These are phyloP conservation scores for Sphaerulina vaccinii DNA, from an alignment of 2,329 filamentous ascomycete genomes.

Conservation along the genomic window DNA sequence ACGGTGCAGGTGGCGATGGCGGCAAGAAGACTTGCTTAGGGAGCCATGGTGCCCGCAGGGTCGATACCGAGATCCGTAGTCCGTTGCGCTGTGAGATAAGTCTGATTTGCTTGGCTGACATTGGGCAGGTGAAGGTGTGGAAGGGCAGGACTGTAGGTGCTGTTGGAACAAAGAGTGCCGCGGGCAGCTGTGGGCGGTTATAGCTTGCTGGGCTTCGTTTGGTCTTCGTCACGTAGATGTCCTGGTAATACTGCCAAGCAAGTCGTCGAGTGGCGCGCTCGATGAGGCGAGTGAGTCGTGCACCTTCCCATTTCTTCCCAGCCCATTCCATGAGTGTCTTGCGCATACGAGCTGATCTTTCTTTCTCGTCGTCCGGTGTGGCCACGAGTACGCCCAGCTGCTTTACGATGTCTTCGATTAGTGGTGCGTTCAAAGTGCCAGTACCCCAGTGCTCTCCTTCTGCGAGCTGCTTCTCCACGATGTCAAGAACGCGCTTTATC, in stretches of 20 bases:
- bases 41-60: conserved; percentile 83
- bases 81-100: conserved; percentile 95
- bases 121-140: conserved; percentile 93
- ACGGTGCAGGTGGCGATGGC: conserved; percentile 74
- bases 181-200: conserved; percentile 69
- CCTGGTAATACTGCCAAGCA: conserved; percentile 83
- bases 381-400: conserved; percentile 45
- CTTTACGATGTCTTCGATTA: conserved; percentile 45
- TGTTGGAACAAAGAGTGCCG: conserved; percentile 71
- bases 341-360: conserved; percentile 41
- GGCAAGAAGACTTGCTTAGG: conserved; percentile 78
- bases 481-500: conserved; percentile 85
- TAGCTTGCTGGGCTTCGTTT: conserved; percentile 62
- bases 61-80: conserved; percentile 86
- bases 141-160: conserved; percentile 95
- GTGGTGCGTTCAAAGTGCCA: conserved; percentile 57
- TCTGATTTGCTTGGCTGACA: conserved; percentile 87
- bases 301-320: conserved; percentile 81
- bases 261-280: conserved; percentile 79
- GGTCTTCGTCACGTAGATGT: conserved; percentile 66
- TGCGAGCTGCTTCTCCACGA: conserved; percentile 81
- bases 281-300: conserved; percentile 75
- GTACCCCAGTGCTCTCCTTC: conserved; percentile 86
- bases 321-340: conserved; percentile 56
- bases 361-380: conserved; percentile 34